Evolutionary conservation across 164 flowering plant species (phyloP), one percentile per base, ranked within the genome.

Genomic region (Pachysandra terminalis): DNA sequence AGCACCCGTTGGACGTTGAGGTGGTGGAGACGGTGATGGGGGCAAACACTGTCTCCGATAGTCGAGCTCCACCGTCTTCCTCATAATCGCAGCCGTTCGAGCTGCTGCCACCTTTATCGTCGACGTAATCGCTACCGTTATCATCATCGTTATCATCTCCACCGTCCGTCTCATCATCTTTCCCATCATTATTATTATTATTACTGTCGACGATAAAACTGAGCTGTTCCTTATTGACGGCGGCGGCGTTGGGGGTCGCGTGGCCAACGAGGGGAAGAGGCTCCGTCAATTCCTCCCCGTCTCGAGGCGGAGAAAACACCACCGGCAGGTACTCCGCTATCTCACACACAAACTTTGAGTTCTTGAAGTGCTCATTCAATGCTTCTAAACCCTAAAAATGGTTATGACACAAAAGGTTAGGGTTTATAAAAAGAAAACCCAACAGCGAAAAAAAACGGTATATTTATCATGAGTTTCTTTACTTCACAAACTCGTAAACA

Each of bases 361-460:
- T 91, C 86, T 82, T 88, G 79, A 94, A 94, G 58, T 94, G 98
- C 65, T 94, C 97, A 58, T 83, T 94, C 84, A 94, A 68, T 16
- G 87, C 88, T 60, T 87, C 91, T 81, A 91, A 74, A n/a, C 97
- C 96, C 98, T 87, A 68, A 35, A 35, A 53, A 55, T 53, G 3
- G 19, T 32, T 7, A n/a, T n/a, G n/a, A n/a, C n/a, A n/a, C n/a
- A n/a, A n/a, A n/a, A n/a, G n/a, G n/a, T n/a, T n/a, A n/a, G n/a
- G n/a, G n/a, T n/a, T n/a, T n/a, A 32, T 7, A 32, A 32, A 32
- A 32, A 32, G 37, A 3, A 32, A 32, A 3, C 37, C 37, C 3
- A 32, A n/a, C n/a, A n/a, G n/a, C n/a, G n/a, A n/a, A n/a, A n/a
- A n/a, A n/a, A n/a, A n/a, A n/a, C n/a, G n/a, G 37, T 32, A 32